A percentile compares a stretch with the other conserved stretches of the same genome.
These are phyloP conservation scores for Ambrosia trifida DNA, from an alignment of 129 eudicot genomes.

Conservation along the genomic window DNA sequence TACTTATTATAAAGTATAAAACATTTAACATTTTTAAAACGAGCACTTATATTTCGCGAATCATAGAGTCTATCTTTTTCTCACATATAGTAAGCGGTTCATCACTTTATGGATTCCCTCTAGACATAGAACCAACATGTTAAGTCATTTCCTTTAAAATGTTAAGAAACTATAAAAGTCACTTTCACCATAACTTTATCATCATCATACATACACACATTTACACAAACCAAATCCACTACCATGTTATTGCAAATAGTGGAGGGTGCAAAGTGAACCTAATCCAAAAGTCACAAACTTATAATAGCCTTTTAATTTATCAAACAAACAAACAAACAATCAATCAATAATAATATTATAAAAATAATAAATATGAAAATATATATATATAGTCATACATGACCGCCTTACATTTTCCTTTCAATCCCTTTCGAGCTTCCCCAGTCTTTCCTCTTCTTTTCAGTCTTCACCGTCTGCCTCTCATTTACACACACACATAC, in stretches of 20 bases:
- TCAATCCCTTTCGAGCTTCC: conserved; percentile 45
- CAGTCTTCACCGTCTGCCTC: conserved; percentile 39
- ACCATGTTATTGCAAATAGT: conserved; percentile 21
- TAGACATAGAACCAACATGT: neutral
- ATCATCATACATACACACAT: neutral
- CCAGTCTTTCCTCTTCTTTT: conserved; percentile 37
- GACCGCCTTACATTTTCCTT: conserved; percentile 54
- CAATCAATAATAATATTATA: neutral
- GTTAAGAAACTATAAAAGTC: neutral
- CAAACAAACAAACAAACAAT: no score
- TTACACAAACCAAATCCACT: conserved; percentile 38
- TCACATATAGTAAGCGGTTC: neutral
- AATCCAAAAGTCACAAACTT: conserved; percentile 22
- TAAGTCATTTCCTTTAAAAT: conserved; percentile 1
- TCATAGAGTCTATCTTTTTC: neutral
- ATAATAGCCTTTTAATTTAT: neutral
- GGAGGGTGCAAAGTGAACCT: conserved; percentile 30
- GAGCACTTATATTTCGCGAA: neutral
- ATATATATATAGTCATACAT: conserved; percentile 33
- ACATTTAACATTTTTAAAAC: neutral
- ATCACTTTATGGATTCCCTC: neutral
- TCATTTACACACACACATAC: conserved; percentile 36
- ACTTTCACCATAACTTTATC: neutral
- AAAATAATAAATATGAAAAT: neutral
- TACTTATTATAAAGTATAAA: neutral